Evolutionary conservation across 176 grass and related monocot genomes (phyloP), one percentile per base, ranked within the genome.

Genomic region (Leersia perrieri): DNA sequence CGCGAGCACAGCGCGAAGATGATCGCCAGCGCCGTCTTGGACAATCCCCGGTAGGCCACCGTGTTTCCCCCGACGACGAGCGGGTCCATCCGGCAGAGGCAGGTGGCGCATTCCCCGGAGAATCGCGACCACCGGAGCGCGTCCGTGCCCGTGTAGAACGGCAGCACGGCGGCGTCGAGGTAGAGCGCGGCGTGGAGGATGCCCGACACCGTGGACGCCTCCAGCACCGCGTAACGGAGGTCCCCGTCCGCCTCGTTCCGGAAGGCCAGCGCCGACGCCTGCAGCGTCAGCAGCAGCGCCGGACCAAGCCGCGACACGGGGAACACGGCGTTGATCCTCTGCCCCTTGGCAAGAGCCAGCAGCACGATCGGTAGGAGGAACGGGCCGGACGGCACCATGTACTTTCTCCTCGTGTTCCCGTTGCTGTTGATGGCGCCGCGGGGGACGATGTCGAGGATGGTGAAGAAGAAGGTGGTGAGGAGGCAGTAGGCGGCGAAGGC

Each of bases 121-220:
- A 88, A 85, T 7, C 51, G 85, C 32, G 92, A 94, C 47, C 69
- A 72, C 0, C 61, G 82, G 55, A 91, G 72, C 32, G 88, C 88
- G 22, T 94, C 92, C 44, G 90, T 27, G 16, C 92, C 92, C 2
- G 92, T 94, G 78, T 94, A 94, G 75, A 89, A 88, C 1, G 88
- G 92, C 13, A 94, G 61, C 64, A 94, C 83, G 63, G 89, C 31
- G 9, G 86, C 83, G 64, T 94, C 86, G 28, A 94, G 80, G 55
- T 86, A 88, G 0, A 84, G 70, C 42, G 88, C 91, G 0, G 92
- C 92, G n/a, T 94, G 92, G 8, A 94, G 79, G 71, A 94, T 89
- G 16, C 92, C 92, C 4, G 92, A 94, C 15, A 89, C 92, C 15
- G 89, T 92, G 44, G 89, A 90, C 7, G 89, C 93, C 77, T 95